These are phyloP conservation scores for Fagopyrum homotropicum DNA, from an alignment of 148 eudicot genomes.

Conservation along the genomic window DNA sequence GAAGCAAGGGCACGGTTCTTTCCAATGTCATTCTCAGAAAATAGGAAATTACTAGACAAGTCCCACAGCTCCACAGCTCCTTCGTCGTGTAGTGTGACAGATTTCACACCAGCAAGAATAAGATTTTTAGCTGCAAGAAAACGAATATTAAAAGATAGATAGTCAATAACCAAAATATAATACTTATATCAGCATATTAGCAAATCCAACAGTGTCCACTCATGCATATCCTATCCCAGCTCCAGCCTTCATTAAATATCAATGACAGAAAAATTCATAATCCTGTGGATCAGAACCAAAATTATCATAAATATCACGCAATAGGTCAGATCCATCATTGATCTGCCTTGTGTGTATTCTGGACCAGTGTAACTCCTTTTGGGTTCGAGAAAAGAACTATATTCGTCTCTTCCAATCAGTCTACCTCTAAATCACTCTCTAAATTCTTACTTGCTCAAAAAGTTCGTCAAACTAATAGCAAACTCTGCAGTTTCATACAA, in stretches of 20 bases:
- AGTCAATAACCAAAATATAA: neutral
- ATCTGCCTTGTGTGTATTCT: neutral
- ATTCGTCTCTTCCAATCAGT: neutral
- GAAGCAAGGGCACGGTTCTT: constrained; percentile 57
- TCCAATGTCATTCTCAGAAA: constrained; percentile 56
- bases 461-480: too few species aligned
- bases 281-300: neutral
- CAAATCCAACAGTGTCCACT: neutral
- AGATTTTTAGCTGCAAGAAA: constrained; percentile 47
- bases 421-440: neutral
- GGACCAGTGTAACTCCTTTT: neutral
- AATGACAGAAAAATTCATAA: neutral
- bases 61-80: constrained; percentile 67
- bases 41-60: constrained; percentile 57
- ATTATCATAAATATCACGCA: neutral
- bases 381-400: neutral
- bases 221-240: neutral
- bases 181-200: neutral
- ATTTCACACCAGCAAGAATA: constrained; percentile 73
- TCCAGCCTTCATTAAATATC: neutral
- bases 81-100: constrained; percentile 68
- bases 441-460: neutral
- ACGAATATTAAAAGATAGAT: neutral
- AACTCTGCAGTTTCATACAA: too few species aligned
- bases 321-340: neutral